phyloP scores from a whole-genome alignment of 768 basidiomycete species.

The Hydnomerulius pinastri region DNA sequence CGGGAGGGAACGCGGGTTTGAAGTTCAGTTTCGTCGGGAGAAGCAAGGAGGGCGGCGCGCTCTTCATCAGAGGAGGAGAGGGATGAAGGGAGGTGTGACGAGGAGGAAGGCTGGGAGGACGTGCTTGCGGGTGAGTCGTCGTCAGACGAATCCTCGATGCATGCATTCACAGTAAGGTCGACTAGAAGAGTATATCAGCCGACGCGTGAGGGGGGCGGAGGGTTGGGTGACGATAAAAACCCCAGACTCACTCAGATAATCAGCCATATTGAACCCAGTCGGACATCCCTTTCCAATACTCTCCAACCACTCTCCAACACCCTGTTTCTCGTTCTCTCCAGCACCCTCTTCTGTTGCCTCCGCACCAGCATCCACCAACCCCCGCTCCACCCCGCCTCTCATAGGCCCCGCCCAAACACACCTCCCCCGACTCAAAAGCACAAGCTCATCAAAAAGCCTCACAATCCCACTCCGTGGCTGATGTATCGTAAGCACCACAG shows the following conservation, averaged over 20 bases:
- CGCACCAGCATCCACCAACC: constrained; percentile 5
- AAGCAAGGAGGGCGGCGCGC: constrained; percentile 50
- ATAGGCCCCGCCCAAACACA: constrained; percentile 36
- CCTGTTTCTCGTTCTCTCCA: constrained; percentile 20
- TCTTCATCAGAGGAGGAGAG: constrained; percentile 69
- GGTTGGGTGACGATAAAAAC: too few species aligned
- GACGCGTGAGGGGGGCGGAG: too few species aligned
- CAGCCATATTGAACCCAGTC: constrained; percentile 94
- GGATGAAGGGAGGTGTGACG: constrained; percentile 34
- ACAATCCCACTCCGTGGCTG: constrained; percentile 98
- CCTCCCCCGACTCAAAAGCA: constrained; percentile 84
- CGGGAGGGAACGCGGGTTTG: constrained; percentile 41
- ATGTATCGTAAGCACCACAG: constrained; percentile 96
- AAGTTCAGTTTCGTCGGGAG: constrained; percentile 52
- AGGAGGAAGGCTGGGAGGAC: constrained; percentile 17
- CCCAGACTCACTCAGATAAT: constrained; percentile 86
- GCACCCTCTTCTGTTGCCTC: constrained; percentile 61
- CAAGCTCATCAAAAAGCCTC: constrained; percentile 88
- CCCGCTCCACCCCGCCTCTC: constrained; percentile 10
- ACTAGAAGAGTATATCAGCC: constrained; percentile 43
- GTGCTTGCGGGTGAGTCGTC: constrained; percentile 40
- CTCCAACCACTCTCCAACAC: constrained; percentile 64
- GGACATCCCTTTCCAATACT: constrained; percentile 84
- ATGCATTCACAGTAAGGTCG: constrained; percentile 69
- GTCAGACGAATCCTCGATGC: constrained; percentile 36